Percentiles rank a stretch among this genome's conserved stretches.
Conservation (phyloP, 2,329 filamentous ascomycete genomes). For the Diaporthe sp. region DNA sequence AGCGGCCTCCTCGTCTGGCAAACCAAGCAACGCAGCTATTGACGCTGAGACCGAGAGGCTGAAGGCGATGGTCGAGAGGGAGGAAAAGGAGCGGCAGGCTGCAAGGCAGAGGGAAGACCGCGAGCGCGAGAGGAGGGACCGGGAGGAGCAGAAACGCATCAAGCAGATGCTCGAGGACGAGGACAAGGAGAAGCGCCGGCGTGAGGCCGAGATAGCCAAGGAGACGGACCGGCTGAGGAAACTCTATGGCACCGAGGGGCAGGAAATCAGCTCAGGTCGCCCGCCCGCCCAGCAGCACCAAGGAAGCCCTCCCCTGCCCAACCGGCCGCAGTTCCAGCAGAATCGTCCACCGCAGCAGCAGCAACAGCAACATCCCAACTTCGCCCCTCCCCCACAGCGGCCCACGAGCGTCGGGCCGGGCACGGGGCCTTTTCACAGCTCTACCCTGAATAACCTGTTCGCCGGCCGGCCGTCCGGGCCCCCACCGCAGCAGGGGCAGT, state of each 20-base stretch:
- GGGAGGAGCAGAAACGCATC: slow-evolving; percentile 66
- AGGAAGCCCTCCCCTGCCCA: slow-evolving; percentile 36
- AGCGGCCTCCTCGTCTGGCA: slow-evolving; percentile 47
- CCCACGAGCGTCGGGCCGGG: slow-evolving; percentile 60
- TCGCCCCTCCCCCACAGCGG: slow-evolving; percentile 43
- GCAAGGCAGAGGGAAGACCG: slow-evolving; percentile 50
- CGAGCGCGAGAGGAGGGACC: slow-evolving; percentile 67
- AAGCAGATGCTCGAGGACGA: slow-evolving; percentile 75
- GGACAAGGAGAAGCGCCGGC: slow-evolving; percentile 66
- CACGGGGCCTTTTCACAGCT: slow-evolving; percentile 36
- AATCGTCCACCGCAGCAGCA: slow-evolving; percentile 36
- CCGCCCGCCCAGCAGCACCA: slow-evolving; percentile 28
- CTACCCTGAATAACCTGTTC: slow-evolving; percentile 44
- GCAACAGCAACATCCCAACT: slow-evolving; percentile 42
- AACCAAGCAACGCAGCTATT: slow-evolving; percentile 50
- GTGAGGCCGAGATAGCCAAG: slow-evolving; percentile 72
- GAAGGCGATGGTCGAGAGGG: slow-evolving; percentile 63
- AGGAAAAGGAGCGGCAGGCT: slow-evolving; percentile 57
- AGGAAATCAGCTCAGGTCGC: slow-evolving; percentile 47
- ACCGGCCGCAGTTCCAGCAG: slow-evolving; percentile 34
- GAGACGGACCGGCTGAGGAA: slow-evolving; percentile 85
- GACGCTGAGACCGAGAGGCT: slow-evolving; percentile 84
- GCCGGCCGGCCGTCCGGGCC: slow-evolving; percentile 37
- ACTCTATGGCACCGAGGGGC: slow-evolving; percentile 71
- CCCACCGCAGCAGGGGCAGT: slow-evolving; percentile 36